Evolutionary conservation across 306 rosid species (phyloP), one percentile per base, ranked within the genome.

Genomic region (Lithocarpus polystachyus): DNA sequence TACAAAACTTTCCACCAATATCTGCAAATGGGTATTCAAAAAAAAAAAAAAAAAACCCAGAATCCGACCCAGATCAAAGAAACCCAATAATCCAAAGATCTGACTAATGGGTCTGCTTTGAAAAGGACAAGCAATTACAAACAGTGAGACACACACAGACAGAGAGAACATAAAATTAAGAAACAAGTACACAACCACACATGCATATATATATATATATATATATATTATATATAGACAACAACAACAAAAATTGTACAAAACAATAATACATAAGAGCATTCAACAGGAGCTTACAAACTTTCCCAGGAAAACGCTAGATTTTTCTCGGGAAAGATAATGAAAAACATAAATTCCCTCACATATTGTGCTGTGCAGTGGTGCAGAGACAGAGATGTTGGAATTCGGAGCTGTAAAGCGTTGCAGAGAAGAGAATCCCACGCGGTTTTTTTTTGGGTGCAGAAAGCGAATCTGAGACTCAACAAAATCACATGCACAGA

Each of bases 41-140:
- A 35, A 14, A 18, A 70, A 72, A 20, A 29, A 22, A 40, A 11
- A 56, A 19, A 51, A 71, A 51, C 75, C 18, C 18, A 61, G 57
- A 75, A 65, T 56, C 65, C 4, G 26, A 72, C 23, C 18, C 24
- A 56, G 28, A 87, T 67, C 80, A 31, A 60, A 54, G n/a, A 14
- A 77, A 56, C 37, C 76, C 40, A 22, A 73, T 45, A 75, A 60
- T 60, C 64, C 23, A 71, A 56, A 71, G 83, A 86, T 86, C 83
- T 55, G 69, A 80, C 33, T 43, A 73, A 65, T 40, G 45, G 33
- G 15, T 19, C 37, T n/a, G 23, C 59, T 24, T 33, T 10, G 37
- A 37, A 74, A 6, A 24, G 14, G 43, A 14, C 26, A n/a, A 22
- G 52, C 67, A 75, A 22, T 68, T 35, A 52, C 17, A 12, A 4